Evolutionary conservation across 176 grass and related monocot genomes (phyloP).

Genomic region (Panicum miliaceum): DNA sequence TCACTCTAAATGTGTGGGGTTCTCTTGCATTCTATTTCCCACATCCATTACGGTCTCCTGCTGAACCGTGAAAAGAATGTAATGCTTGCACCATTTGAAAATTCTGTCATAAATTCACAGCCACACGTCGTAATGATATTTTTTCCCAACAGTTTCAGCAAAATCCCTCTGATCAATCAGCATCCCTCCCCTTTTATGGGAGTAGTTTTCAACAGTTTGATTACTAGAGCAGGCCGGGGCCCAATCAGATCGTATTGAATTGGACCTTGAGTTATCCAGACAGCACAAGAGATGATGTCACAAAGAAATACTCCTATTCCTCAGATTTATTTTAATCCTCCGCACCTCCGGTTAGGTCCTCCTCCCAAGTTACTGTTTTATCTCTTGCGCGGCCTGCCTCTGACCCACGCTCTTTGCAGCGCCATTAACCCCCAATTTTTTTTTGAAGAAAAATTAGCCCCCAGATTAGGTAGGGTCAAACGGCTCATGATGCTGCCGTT

Average conservation of each 20-base stretch:
- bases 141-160: not conserved
- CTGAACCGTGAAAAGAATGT: not conserved
- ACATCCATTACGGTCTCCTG: not conserved
- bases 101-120: not conserved
- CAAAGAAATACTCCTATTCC: conserved; percentile 7
- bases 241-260: not conserved
- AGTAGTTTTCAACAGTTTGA: not conserved
- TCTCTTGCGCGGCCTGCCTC: conserved; percentile 13
- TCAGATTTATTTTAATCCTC: not conserved
- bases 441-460: too few species aligned
- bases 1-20: too few species aligned
- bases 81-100: not conserved
- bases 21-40: not conserved
- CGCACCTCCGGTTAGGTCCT: not conserved
- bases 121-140: not conserved
- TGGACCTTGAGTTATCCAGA: not conserved
- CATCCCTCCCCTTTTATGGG: not conserved
- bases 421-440: conserved; percentile 32
- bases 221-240: not conserved
- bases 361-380: not conserved
- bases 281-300: not conserved
- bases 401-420: conserved; percentile 6
- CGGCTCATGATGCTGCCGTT: conserved; percentile 25
- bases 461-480: conserved; percentile 31
- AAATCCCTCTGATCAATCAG: not conserved